phyloP scores from a whole-genome alignment of 305 asterid species.

The Plantago lanceolata region DNA sequence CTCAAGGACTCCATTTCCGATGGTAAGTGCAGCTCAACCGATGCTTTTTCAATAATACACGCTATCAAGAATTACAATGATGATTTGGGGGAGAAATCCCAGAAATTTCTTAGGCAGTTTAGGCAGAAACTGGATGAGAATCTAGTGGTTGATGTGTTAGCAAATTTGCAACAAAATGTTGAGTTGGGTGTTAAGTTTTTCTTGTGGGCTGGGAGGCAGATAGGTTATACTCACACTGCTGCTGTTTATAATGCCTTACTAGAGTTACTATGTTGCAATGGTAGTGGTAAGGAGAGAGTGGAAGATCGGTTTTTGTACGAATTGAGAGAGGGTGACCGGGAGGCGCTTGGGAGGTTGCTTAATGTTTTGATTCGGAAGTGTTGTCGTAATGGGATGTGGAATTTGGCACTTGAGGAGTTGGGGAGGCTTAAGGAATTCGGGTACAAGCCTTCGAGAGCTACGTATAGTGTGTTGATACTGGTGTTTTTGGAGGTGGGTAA shows the following conservation, averaged over 20 bases:
- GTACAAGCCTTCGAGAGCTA: slow-evolving; percentile 59
- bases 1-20: slow-evolving; percentile 45
- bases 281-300: slow-evolving; percentile 31
- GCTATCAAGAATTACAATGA: slow-evolving; percentile 42
- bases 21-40: slow-evolving; percentile 41
- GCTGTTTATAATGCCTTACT: slow-evolving; percentile 65
- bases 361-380: slow-evolving; percentile 72
- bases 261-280: slow-evolving; percentile 46
- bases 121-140: slow-evolving; percentile 59
- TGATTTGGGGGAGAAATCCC: slow-evolving; percentile 65
- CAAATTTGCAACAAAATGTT: slow-evolving; percentile 42
- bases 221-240: slow-evolving; percentile 65
- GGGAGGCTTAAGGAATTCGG: slow-evolving; percentile 85
- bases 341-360: slow-evolving; percentile 68
- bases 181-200: slow-evolving; percentile 80
- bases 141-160: slow-evolving; percentile 66
- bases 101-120: slow-evolving; percentile 62
- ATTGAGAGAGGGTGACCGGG: slow-evolving; percentile 59
- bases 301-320: slow-evolving; percentile 43
- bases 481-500: slow-evolving; percentile 67
- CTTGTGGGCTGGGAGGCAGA: slow-evolving; percentile 92
- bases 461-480: slow-evolving; percentile 61
- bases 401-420: slow-evolving; percentile 78
- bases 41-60: slow-evolving; percentile 42
- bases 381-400: slow-evolving; percentile 76